Percentiles rank a stretch among this genome's conserved stretches.
Conservation (phyloP, 371 early-diverging fungal species). For the Zychaea mexicana region DNA sequence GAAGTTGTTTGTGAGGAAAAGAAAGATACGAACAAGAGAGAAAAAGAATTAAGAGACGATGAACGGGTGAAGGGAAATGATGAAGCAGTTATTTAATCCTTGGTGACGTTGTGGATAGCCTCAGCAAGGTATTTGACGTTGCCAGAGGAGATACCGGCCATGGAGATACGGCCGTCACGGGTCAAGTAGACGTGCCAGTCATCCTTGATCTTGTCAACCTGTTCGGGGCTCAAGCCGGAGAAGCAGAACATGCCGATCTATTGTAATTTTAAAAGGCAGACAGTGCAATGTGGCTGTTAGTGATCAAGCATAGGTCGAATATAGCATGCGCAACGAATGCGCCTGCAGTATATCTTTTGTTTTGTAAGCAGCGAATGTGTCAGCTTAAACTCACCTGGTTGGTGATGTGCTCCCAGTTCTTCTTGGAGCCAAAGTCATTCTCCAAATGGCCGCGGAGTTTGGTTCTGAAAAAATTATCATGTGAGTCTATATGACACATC, state of each 20-base stretch:
- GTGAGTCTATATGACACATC: slow-evolving; percentile 4
- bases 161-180: slow-evolving; percentile 95
- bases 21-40: neutral
- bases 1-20: no score
- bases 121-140: slow-evolving; percentile 97
- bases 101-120: slow-evolving; percentile 95
- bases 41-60: slow-evolving; percentile 7
- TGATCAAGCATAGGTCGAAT: neutral
- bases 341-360: no score
- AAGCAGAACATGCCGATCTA: slow-evolving; percentile 98
- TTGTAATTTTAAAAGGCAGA: neutral
- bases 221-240: slow-evolving; percentile 92
- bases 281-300: no score
- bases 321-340: neutral
- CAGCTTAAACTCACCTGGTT: slow-evolving; percentile 58
- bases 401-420: slow-evolving; percentile 94
- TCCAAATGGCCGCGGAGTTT: slow-evolving; percentile 82
- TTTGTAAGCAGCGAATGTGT: neutral
- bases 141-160: slow-evolving; percentile 92
- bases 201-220: slow-evolving; percentile 82
- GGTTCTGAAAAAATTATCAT: slow-evolving; percentile 21
- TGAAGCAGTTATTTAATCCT: slow-evolving; percentile 29
- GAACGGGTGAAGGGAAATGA: neutral
- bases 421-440: slow-evolving; percentile 78
- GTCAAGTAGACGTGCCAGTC: slow-evolving; percentile 96